Percentiles rank a stretch among this genome's conserved stretches.
Conservation (phyloP, 2,329 filamentous ascomycete species). For the Beauveria bassiana region DNA sequence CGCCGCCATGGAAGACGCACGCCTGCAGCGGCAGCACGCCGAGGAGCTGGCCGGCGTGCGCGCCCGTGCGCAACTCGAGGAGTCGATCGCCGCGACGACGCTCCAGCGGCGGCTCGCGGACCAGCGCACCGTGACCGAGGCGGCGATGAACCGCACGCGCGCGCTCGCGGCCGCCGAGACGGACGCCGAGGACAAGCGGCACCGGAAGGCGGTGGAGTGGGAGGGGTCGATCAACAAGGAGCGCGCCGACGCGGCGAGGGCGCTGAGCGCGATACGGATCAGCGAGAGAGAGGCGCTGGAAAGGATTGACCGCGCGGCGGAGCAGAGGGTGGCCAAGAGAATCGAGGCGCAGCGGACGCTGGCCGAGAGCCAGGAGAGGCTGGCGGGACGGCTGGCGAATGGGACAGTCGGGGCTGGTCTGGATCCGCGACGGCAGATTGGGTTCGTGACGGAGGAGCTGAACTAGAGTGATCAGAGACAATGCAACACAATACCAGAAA, state of each 20-base stretch:
- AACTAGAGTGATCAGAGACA: slow-evolving; percentile 22
- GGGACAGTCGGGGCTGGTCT: slow-evolving; percentile 15
- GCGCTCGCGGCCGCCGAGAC: slow-evolving; percentile 40
- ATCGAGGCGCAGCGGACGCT: slow-evolving; percentile 45
- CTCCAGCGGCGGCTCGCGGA: slow-evolving; percentile 33
- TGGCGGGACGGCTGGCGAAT: slow-evolving; percentile 38
- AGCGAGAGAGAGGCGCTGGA: slow-evolving; percentile 45
- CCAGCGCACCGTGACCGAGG: slow-evolving; percentile 39
- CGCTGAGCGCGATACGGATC: slow-evolving; percentile 40
- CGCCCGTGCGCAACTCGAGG: slow-evolving; percentile 39
- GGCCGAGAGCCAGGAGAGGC: slow-evolving; percentile 38
- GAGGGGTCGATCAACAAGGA: slow-evolving; percentile 38
- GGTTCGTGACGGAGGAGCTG: slow-evolving; percentile 49
- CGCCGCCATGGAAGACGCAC: slow-evolving; percentile 44
- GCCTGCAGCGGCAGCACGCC: slow-evolving; percentile 36
- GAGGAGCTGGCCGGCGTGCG: slow-evolving; percentile 37
- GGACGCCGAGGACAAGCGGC: slow-evolving; percentile 35
- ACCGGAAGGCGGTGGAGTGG: slow-evolving; percentile 40
- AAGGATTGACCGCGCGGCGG: slow-evolving; percentile 37
- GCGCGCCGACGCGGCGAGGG: slow-evolving; percentile 39
- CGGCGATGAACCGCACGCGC: slow-evolving; percentile 34
- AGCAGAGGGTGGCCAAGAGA: slow-evolving; percentile 36
- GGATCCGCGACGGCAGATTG: slow-evolving; percentile 40
- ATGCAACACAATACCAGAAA: no score
- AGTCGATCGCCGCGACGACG: slow-evolving; percentile 27